Evolutionary conservation across 352 stramenopile species (phyloP).

Genomic region (Pelagophyceae sp.): DNA sequence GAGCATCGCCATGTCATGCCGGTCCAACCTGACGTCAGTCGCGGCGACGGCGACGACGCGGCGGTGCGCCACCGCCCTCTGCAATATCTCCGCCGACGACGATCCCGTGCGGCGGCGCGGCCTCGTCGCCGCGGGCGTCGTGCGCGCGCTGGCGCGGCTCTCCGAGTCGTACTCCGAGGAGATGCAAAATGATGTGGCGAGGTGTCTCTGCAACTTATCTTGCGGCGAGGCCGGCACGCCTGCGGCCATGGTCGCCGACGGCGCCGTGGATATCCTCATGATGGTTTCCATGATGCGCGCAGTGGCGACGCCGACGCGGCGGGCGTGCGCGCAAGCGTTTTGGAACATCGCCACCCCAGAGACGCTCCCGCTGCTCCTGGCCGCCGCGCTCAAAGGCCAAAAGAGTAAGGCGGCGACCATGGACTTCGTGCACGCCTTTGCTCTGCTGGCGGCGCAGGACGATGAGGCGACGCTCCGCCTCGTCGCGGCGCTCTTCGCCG

Average conservation of each 20-base stretch:
- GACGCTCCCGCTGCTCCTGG: not conserved
- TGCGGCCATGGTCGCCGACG: not conserved
- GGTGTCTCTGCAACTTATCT: constrained; percentile 2
- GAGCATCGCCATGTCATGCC: not conserved
- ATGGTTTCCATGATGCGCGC: not conserved
- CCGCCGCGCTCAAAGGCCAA: not conserved
- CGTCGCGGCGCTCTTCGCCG: not conserved
- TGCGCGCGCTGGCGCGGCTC: not conserved
- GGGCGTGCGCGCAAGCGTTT: not conserved
- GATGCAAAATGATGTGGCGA: constrained; percentile 1
- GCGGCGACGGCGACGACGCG: not conserved
- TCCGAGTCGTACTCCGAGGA: constrained; percentile 7
- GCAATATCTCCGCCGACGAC: not conserved
- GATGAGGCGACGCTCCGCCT: not conserved
- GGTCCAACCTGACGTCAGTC: not conserved
- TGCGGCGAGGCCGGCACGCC: not conserved
- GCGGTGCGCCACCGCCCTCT: constrained; percentile 7
- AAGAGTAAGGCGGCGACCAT: constrained; percentile 4
- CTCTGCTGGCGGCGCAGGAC: constrained; percentile 5
- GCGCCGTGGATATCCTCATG: not conserved
- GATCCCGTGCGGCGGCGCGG: not conserved
- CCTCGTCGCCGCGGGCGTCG: not conserved
- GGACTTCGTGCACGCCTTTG: constrained; percentile 13
- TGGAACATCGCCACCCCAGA: not conserved
- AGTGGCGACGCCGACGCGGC: not conserved